A percentile compares a stretch with the other conserved stretches of the same genome.
phyloP scores from a whole-genome alignment of 1,284 basidiomycete genomes.

The Sparassis latifolia region DNA sequence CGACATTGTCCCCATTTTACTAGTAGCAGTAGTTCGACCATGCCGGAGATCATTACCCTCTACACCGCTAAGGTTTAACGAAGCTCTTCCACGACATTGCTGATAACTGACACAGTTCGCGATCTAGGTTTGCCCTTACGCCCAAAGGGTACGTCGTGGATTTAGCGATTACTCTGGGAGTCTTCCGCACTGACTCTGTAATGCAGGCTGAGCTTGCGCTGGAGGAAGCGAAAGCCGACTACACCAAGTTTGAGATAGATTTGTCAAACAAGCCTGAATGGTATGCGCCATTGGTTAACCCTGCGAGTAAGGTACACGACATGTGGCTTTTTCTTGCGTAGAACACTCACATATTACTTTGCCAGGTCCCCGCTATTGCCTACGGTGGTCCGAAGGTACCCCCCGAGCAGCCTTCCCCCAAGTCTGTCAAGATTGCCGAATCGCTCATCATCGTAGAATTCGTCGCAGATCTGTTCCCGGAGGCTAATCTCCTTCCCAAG shows the following conservation, averaged over 20 bases:
- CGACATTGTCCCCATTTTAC: no score
- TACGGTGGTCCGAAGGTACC: conserved; percentile 51
- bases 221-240: conserved; percentile 43
- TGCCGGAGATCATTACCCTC: no score
- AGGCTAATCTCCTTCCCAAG: conserved; percentile 39
- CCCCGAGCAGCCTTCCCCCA: conserved; percentile 47
- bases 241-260: conserved; percentile 47
- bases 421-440: conserved; percentile 54
- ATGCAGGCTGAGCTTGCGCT: conserved; percentile 51
- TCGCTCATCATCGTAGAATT: conserved; percentile 60
- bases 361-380: conserved; percentile 42
- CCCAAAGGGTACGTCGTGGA: conserved; percentile 8
- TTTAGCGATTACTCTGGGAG: background rate
- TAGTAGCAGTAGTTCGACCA: no score
- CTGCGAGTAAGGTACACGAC: conserved; percentile 48
- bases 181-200: background rate
- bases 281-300: conserved; percentile 57
- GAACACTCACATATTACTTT: background rate
- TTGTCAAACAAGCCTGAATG: conserved; percentile 57
- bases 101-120: no score
- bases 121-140: conserved; percentile 13
- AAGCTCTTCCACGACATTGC: no score
- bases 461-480: conserved; percentile 47
- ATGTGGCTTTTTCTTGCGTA: background rate
- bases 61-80: no score